Percentiles rank a stretch among this genome's conserved stretches.
phyloP scores from a whole-genome alignment of 148 eudicot genomes.

The Nyssa sinensis region DNA sequence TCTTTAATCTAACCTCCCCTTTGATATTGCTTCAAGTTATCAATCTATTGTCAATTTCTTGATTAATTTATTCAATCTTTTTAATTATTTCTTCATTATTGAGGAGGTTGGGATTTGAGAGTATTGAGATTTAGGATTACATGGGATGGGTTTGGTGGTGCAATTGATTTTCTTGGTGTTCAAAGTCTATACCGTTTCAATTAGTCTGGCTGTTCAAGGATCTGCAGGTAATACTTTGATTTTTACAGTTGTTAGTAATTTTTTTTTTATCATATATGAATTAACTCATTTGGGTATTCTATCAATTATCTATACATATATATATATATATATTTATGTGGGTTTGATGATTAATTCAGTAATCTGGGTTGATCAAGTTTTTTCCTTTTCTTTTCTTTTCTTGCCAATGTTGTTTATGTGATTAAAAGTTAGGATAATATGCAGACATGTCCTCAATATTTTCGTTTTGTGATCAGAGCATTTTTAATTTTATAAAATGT shows the following conservation, averaged over 20 bases:
- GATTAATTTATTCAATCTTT: neutral
- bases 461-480: too few relatives aligned
- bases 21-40: slow-evolving; percentile 41
- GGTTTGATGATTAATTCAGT: slow-evolving; percentile 6
- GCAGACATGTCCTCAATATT: too few relatives aligned
- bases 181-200: slow-evolving; percentile 42
- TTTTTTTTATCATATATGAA: slow-evolving; percentile 9
- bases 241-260: neutral
- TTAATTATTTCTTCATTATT: slow-evolving; percentile 5
- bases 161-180: slow-evolving; percentile 39
- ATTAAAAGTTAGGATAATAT: too few relatives aligned
- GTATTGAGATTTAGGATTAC: slow-evolving; percentile 13
- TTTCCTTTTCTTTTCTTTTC: too few relatives aligned
- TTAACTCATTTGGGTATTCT: slow-evolving; percentile 9
- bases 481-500: too few relatives aligned
- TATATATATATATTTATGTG: too few relatives aligned
- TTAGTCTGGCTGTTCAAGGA: slow-evolving; percentile 43
- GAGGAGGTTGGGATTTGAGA: slow-evolving; percentile 14
- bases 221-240: slow-evolving; percentile 57
- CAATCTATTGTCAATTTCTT: slow-evolving; percentile 1
- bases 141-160: slow-evolving; percentile 69
- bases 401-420: neutral
- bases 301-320: too few relatives aligned
- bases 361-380: slow-evolving; percentile 14
- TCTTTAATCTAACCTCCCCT: slow-evolving; percentile 23